Percentiles rank a stretch among this genome's conserved stretches.
These are phyloP conservation scores for Durotheca rogersii DNA, from an alignment of 495 filamentous ascomycete genomes.

Conservation along the genomic window DNA sequence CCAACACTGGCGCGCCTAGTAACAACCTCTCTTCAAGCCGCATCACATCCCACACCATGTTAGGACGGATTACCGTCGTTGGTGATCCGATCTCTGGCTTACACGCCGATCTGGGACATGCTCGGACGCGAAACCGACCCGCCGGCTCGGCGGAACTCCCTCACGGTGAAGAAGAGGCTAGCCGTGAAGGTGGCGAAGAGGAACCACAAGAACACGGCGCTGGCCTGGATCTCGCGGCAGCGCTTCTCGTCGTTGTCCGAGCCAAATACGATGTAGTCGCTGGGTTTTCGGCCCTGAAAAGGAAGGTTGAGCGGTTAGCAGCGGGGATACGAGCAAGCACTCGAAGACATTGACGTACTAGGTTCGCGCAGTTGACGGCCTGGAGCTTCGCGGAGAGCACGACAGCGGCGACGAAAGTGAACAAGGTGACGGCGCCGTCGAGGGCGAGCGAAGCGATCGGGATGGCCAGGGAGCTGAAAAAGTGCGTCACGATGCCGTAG, in stretches of 20 bases:
- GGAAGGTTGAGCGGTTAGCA: conserved; percentile 5
- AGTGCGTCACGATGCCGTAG: conserved; percentile 38
- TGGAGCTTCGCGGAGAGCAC: conserved; percentile 51
- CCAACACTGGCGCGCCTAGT: not conserved
- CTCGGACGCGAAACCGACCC: conserved; percentile 42
- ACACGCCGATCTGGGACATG: conserved; percentile 52
- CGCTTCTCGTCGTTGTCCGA: conserved; percentile 45
- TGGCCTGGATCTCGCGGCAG: conserved; percentile 53
- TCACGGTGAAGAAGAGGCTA: conserved; percentile 37
- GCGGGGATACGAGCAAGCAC: not conserved
- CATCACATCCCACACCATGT: conserved; percentile 7
- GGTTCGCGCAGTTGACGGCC: conserved; percentile 43
- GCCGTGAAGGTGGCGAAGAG: conserved; percentile 43
- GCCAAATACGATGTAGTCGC: conserved; percentile 50
- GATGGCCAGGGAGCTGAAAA: conserved; percentile 38
- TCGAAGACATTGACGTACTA: conserved; percentile 10
- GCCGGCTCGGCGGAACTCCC: conserved; percentile 44
- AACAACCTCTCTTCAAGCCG: conserved; percentile 9
- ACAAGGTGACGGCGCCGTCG: conserved; percentile 43
- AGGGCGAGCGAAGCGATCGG: conserved; percentile 40
- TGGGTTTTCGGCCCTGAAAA: conserved; percentile 22
- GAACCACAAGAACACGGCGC: conserved; percentile 52
- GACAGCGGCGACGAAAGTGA: conserved; percentile 48
- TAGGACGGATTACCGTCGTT: not conserved
- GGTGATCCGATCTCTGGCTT: conserved; percentile 21